phyloP scores from a whole-genome alignment of 2,329 filamentous ascomycete species.

The Aspergillus hiratsukae region DNA sequence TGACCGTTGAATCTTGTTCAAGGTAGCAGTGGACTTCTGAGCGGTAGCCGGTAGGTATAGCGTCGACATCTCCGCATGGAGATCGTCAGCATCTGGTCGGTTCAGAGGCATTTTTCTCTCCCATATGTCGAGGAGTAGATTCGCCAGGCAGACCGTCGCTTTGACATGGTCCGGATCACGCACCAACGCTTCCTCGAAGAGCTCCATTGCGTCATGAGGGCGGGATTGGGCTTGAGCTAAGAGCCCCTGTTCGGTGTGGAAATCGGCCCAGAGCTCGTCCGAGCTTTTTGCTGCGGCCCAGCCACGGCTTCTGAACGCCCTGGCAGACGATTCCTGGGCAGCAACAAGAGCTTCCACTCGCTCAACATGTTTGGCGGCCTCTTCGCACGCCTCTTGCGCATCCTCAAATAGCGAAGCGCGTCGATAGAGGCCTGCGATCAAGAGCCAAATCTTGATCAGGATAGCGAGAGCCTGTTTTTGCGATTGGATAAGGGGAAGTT shows the following conservation, averaged over 20 bases:
- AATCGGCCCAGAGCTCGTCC: conserved; percentile 79
- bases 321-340: conserved; percentile 58
- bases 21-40: conserved; percentile 10
- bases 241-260: conserved; percentile 71
- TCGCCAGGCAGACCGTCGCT: conserved; percentile 77
- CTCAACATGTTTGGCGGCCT: conserved; percentile 73
- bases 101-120: conserved; percentile 44
- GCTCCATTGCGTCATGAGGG: conserved; percentile 65
- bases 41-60: conserved; percentile 21
- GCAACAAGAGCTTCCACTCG: conserved; percentile 64
- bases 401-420: conserved; percentile 77
- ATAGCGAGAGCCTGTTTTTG: conserved; percentile 54
- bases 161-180: conserved; percentile 74
- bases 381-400: conserved; percentile 70
- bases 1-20: conserved; percentile 3
- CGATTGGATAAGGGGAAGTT: conserved; percentile 48
- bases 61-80: conserved; percentile 24
- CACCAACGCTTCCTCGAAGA: conserved; percentile 78
- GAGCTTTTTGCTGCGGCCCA: conserved; percentile 80
- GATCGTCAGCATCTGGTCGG: conserved; percentile 24
- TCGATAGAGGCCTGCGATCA: conserved; percentile 83
- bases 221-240: conserved; percentile 59
- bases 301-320: conserved; percentile 58
- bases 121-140: conserved; percentile 83
- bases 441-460: conserved; percentile 79